Evolutionary conservation across 345 rosid genomes (phyloP), one percentile per base, ranked within the genome.

Genomic region (Ceriops zippeliana): DNA sequence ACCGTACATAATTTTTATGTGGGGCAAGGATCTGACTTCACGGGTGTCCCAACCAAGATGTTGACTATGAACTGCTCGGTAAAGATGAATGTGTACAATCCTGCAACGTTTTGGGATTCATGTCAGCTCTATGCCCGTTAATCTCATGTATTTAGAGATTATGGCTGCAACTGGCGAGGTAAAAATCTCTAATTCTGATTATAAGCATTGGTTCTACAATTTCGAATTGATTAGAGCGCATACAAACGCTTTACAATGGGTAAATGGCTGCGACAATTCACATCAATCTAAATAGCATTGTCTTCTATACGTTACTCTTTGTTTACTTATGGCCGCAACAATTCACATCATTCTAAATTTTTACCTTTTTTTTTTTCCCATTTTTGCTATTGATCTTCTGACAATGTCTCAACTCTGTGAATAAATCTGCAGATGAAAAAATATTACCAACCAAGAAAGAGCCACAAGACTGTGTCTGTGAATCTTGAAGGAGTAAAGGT

Each of bases 11-110:
- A 32, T 38, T 70, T 70, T 19, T 70, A 70, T 52, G 52, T 59
- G 24, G 64, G 67, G 15, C 58, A 75, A 75, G 75, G 71, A 17
- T 65, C 79, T 5, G 75, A 70, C 67, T 20, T 65, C 58, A 60
- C 70, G 1, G 79, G 79, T 13, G 74, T 70, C 15, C 74, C 79
- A 27, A 70, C 71, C 10, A 70, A 70, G 62, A 52, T 70, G 63
- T 13, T 70, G 20, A 75, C 75, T 0, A 28, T 61, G 22, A 70
- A 65, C 42, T 65, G 79, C 66, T 70, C 75, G 1, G 28, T 70
- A 58, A 61, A 32, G 51, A 75, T 75, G 57, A 70, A 28, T 19
- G 62, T 75, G 28, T 61, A 75, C 32, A 70, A 66, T 30, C 71
- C 74, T 7, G 71, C 68, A 8, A 65, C 63, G 0, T 65, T 65